Evolutionary conservation across 306 rosid species (phyloP).

Genomic region (Fragaria nilgerrensis): DNA sequence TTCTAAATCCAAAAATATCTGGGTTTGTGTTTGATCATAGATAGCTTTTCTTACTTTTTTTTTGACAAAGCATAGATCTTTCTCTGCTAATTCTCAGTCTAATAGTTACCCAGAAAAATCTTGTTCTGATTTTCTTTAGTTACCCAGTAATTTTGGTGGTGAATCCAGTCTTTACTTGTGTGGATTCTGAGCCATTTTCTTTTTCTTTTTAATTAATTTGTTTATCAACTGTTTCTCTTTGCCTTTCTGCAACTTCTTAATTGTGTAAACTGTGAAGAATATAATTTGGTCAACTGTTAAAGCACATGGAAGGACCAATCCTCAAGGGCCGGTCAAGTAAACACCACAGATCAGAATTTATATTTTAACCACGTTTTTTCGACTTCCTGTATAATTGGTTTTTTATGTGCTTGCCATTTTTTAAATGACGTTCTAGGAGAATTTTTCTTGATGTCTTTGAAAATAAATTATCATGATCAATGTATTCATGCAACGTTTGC

Average conservation of each 20-base stretch:
- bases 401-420: not conserved
- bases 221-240: too few species aligned
- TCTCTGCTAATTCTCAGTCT: not conserved
- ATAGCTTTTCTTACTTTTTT: not conserved
- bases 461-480: too few species aligned
- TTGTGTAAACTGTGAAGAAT: too few species aligned
- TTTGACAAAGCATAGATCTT: not conserved
- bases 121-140: not conserved
- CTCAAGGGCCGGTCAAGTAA: too few species aligned
- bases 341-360: too few species aligned
- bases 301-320: too few species aligned
- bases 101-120: not conserved
- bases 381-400: not conserved
- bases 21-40: not conserved
- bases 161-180: too few species aligned
- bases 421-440: not conserved
- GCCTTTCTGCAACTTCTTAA: too few species aligned
- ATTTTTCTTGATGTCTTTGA: not conserved
- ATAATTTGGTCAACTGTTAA: too few species aligned
- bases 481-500: not conserved
- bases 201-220: too few species aligned
- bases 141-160: too few species aligned
- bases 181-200: too few species aligned
- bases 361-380: not conserved
- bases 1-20: not conserved